Base-by-base conservation (phyloP, 805 yeast genomes). In the Candida montana region DNA sequence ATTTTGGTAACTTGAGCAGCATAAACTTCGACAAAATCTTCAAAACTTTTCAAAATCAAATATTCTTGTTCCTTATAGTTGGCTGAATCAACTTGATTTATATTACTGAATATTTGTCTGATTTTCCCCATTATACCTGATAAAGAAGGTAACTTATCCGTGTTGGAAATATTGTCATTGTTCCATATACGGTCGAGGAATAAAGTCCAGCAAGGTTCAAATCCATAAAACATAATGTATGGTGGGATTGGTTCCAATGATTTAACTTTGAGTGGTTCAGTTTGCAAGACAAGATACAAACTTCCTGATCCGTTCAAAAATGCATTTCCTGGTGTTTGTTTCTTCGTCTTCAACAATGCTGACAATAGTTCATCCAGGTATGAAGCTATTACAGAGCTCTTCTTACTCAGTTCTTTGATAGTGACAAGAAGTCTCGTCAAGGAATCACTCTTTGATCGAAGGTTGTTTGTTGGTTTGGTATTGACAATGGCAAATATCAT, bases 221-320 rank as follows among this genome's bases (percentile, higher is more conserved):
- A 36, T 2, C 30, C 18, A 4, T 28, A 10, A 21, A 44, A 33
- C 2, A 44, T 4, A 5, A 33, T 15, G 3, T 10, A 4, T 3
- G 47, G 31, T 3, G 29, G 24, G 11, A 44, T 12, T 4, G 41
- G 24, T 9, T 44, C 44, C 13, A 40, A 10, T n/a, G 28, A 30
- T 23, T 9, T 30, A 10, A 37, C 3, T 11, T 33, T 33, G n/a
- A 44, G 9, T 11, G 44, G 35, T n/a, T 44, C 44, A 3, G 28
- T 16, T 46, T 36, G 12, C 23, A 20, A 18, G 30, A 47, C 51
- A 44, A 47, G 5, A n/a, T 13, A 12, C 44, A 34, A 7, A 21
- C n/a, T 9, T 4, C 7, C 21, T 19, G 33, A 20, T 6, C 18
- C n/a, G 11, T 8, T 8, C 5, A 5, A 8, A 8, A 13, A 11